A percentile compares a stretch with the other conserved stretches of the same genome.
phyloP scores from a whole-genome alignment of 495 filamentous ascomycete genomes.

The Neurospora sp. region DNA sequence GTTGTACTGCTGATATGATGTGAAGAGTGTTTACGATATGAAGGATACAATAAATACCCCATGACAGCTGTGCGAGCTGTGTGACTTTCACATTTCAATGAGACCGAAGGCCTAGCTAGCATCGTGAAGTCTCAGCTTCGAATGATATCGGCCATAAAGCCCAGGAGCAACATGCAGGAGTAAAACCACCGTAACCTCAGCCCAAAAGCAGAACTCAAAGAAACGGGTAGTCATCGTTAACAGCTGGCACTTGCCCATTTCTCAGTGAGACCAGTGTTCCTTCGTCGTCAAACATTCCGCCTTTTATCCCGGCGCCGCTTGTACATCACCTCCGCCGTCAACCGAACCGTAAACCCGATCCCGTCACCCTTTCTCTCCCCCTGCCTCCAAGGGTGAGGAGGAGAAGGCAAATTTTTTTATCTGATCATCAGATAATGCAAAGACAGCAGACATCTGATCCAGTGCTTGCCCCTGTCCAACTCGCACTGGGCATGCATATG shows the following conservation, averaged over 20 bases:
- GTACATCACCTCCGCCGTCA: not conserved
- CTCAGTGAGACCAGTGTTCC: not conserved
- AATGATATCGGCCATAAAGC: not conserved
- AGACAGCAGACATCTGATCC: not conserved
- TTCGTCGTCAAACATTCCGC: not conserved
- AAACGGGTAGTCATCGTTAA: not conserved
- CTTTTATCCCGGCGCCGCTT: not conserved
- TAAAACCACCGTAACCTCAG: too few relatives aligned
- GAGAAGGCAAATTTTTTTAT: conserved; percentile 7
- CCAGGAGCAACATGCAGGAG: too few relatives aligned
- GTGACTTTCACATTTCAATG: not conserved
- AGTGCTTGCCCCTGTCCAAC: not conserved
- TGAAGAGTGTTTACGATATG: not conserved
- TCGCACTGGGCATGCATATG: not conserved
- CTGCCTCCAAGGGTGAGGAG: not conserved
- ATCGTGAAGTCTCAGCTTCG: not conserved
- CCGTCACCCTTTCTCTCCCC: not conserved
- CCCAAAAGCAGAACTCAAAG: not conserved
- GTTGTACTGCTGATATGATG: not conserved
- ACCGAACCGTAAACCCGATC: not conserved
- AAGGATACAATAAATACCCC: not conserved
- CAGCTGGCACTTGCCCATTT: not conserved
- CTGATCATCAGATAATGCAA: conserved; percentile 18
- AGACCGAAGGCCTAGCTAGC: too few relatives aligned
- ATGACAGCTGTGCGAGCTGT: not conserved